Evolutionary conservation across 2,329 filamentous ascomycete genomes (phyloP), one percentile per base, ranked within the genome.

Genomic region (Botrytis elliptica): DNA sequence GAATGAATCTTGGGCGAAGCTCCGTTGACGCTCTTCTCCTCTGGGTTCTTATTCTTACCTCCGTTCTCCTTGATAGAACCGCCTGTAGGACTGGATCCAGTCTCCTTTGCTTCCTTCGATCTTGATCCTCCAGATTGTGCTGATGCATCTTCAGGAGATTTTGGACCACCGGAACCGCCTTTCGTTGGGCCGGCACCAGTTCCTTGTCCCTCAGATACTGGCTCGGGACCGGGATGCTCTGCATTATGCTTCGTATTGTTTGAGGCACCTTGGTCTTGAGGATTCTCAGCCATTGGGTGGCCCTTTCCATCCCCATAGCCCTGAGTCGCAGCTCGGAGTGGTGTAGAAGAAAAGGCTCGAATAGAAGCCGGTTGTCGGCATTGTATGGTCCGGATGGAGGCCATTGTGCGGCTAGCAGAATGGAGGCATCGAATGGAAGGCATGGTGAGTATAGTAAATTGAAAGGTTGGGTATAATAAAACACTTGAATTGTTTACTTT

Each of bases 181-280:
- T 84, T 83, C 46, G 81, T 83, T 20, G 82, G 79, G 6, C 82
- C 80, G 59, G 78, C 81, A 25, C 81, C 83, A 14, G 80, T 81
- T 16, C 81, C 82, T 76, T 84, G 78, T 40, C 84, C 84, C 67
- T 83, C 83, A 38, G 81, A 77, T 0, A 84, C 83, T 0, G 84
- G 81, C 14, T 78, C 75, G 8, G 84, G 84, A 4, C 85, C 84
- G 1, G 84, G 85, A 74, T 86, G 85, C 74, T 86, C 85, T 14
- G 78, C 79, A 14, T 81, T 74, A 29, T 83, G 76, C 74, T 83
- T 82, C 2, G 78, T 79, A 38, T 72, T 70, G 64, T 77, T 82
- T 20, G 82, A 77, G 0, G 74, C 44, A 2, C 81, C 81, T 75
- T 85, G 83, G 20, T 80, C 75, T 74, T 83, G 79, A 5, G 84